Evolutionary conservation across 2,329 filamentous ascomycete genomes (phyloP), one percentile per base, ranked within the genome.

Genomic region (Aspergillus hortae): DNA sequence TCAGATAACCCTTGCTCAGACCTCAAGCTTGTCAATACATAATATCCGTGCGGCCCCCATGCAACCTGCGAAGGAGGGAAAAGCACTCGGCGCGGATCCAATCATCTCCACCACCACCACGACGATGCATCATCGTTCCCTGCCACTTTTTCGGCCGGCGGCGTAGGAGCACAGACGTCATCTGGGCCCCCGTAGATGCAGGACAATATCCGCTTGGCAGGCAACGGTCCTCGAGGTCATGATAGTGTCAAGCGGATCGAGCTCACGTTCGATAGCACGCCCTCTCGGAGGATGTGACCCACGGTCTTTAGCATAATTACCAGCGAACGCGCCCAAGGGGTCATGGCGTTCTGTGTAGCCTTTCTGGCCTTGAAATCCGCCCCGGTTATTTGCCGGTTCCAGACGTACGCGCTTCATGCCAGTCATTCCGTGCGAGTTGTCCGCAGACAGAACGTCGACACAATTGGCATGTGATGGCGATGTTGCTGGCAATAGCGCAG

Each of bases 121-220:
- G 12, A n/a, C 15, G 23, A 41, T 12, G 15, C 15, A 48, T 42
- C 30, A 32, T 17, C 40, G n/a, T 5, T n/a, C 40, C 40, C 11
- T 23, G 14, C 19, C 19, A 12, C n/a, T 23, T 23, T 21, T 50
- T 51, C 44, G 47, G 54, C 47, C 51, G 51, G 51, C 33, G 43
- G 30, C 6, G 40, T 17, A 49, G 27, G 44, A 58, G 51, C 54
- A 54, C 54, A 55, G 51, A 56, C 54, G 49, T 41, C 52, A 48
- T 54, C 56, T 54, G 49, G 48, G 27, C 49, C 50, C 47, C 46
- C 27, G 41, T 47, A 33, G 54, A 54, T 52, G 51, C 51, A 55
- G 54, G 19, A 48, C 17, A 33, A 49, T 45, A 44, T 40, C 38
- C 47, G 38, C 56, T 58, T 58, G 56, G 56, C 51, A 54, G 44